Conservation (phyloP, 2,329 filamentous ascomycete genomes). For the Rutstroemia sp. region DNA sequence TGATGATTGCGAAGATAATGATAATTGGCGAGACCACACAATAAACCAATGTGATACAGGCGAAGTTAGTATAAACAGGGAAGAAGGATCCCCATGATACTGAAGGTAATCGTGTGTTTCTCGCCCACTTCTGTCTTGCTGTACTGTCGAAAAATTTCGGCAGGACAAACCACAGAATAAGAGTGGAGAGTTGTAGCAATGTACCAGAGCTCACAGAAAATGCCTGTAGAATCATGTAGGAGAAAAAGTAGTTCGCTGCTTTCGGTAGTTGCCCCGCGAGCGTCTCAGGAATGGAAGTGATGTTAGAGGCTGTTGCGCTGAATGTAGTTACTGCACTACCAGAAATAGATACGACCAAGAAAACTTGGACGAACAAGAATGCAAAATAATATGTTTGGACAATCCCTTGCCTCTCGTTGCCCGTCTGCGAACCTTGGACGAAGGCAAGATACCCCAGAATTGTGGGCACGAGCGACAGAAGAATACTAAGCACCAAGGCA, state of each 20-base stretch:
- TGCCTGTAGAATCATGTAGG: conserved; percentile 94
- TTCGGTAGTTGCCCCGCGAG: conserved; percentile 76
- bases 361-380: conserved; percentile 92
- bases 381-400: conserved; percentile 90
- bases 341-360: conserved; percentile 84
- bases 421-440: conserved; percentile 75
- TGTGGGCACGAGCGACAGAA: conserved; percentile 75
- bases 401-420: conserved; percentile 68
- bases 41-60: conserved; percentile 86
- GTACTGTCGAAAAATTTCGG: conserved; percentile 80
- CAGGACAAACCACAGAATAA: conserved; percentile 75
- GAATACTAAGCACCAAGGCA: conserved; percentile 63
- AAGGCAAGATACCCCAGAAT: conserved; percentile 67
- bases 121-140: conserved; percentile 70
- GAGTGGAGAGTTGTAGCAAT: conserved; percentile 71
- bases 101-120: conserved; percentile 69
- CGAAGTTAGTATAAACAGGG: conserved; percentile 93
- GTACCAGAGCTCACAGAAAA: conserved; percentile 86
- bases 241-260: conserved; percentile 95
- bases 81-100: conserved; percentile 93
- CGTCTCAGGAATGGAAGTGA: conserved; percentile 59
- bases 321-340: conserved; percentile 62
- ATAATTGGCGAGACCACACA: conserved; percentile 85
- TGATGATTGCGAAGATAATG: conserved; percentile 86
- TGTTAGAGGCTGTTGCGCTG: conserved; percentile 39